Evolutionary conservation across 805 yeast genomes (phyloP).

Genomic region (Kazachstania psychrophila): DNA sequence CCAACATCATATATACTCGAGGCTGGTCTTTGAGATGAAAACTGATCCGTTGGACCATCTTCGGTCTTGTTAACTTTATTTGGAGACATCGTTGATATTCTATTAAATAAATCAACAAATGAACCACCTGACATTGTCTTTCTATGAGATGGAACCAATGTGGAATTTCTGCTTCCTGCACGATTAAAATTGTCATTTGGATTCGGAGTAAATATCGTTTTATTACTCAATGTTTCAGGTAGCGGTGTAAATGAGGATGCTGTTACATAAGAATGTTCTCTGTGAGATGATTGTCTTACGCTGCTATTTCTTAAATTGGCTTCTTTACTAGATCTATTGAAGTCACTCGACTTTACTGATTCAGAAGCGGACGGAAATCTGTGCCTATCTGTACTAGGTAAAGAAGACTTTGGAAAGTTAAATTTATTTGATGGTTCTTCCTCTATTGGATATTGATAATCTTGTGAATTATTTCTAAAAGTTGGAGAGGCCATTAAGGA

Average conservation of each 20-base stretch:
- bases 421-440: neutral
- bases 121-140: conserved; percentile 28
- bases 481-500: neutral
- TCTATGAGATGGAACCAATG: conserved; percentile 13
- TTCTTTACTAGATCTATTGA: neutral
- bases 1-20: conserved; percentile 26
- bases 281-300: neutral
- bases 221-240: neutral
- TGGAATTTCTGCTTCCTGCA: conserved; percentile 5
- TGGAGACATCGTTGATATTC: conserved; percentile 24
- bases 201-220: neutral
- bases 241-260: neutral
- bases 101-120: conserved; percentile 28
- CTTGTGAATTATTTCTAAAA: neutral
- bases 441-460: conserved; percentile 1
- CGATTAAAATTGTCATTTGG: neutral
- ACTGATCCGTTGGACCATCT: no score
- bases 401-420: conserved; percentile 1
- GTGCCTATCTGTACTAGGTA: neutral
- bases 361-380: neutral
- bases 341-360: neutral
- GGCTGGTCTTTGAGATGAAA: conserved; percentile 34
- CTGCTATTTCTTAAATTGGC: neutral
- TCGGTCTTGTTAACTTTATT: no score
- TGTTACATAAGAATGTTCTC: neutral